Evolutionary conservation across 208 protist genomes (phyloP), one percentile per base, ranked within the genome.

Genomic region (Angomonas ambiguus): DNA sequence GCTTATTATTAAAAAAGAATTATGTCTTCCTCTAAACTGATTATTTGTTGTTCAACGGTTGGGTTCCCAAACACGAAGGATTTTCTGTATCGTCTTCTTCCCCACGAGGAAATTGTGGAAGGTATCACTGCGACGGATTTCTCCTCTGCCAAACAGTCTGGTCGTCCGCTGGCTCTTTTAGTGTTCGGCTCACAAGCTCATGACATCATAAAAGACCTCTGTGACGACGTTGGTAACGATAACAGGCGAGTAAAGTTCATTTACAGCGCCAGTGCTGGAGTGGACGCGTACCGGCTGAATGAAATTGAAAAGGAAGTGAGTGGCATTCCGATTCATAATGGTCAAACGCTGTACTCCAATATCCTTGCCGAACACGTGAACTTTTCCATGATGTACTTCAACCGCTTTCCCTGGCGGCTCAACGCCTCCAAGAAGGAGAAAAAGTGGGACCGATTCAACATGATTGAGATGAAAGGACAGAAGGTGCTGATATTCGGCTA

Each of bases 321-420:
- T 13, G 71, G 72, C 45, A 82, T 93, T 48, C 83, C 82, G 1
- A 72, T 94, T 60, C 70, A 76, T 70, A 96, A 94, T 67, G 84
- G 75, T 0, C 72, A 87, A 42, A 84, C 84, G 11, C 82, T 73
- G 71, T 93, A 76, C 80, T 79, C 74, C 2, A 64, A 69, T 25
- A 80, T 92, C n/a, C 68, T 94, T 18, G 85, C 82, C 16, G 91
- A 96, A 77, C 77, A 92, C 61, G 79, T 92, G 13, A 56, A 85
- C 18, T 92, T 83, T 71, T 60, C 77, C 49, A 88, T 91, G 79
- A 11, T 91, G 28, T 89, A 96, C 84, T 96, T 96, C 77, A 92
- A 94, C 77, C 83, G 85, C 51, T 72, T 62, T 24, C 71, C 83
- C 20, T 88, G 87, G 87, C 80, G 86, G 18, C 57, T 90, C 28